Base-by-base conservation (phyloP, 2,329 filamentous ascomycete genomes). In the Nemania serpens region DNA sequence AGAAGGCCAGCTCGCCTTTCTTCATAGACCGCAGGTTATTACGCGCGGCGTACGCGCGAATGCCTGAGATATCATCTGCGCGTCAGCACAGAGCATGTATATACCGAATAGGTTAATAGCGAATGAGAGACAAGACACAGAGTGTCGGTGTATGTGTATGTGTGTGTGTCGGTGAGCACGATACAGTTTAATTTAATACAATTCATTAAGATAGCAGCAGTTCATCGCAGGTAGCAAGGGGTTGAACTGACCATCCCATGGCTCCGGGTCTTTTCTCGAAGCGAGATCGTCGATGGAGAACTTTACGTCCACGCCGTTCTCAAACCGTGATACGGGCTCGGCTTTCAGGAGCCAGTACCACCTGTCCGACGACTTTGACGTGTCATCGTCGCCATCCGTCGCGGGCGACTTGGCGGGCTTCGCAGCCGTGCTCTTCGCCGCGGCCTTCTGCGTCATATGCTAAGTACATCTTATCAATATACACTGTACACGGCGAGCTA, bases 11-110 rank as follows among this genome's bases (percentile, higher is more conserved):
- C 72, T 99, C 95, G 52, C 93, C 93, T 58, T 88, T 87, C 69
- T 91, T 93, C 95, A 99, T 99, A 9, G 87, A 85, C 33, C 91
- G 86, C 78, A 99, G 88, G 73, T 97, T 92, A 71, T 97, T 98
- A 25, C 91, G 87, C 6, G 94, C 94, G 15, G 70, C 71, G 57
- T 75, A 75, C 43, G 73, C 74, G 50, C 74, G 74, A 58, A 75
- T 76, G 10, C 74, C 74, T 76, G 41, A 47, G 48, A 42, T 52
- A 33, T 15, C 20, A 48, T 36, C n/a, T 51, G 22, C 53, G 20
- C 55, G 59, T 71, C 18, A 71, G 63, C 56, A 39, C 58, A 39
- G 47, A 18, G 43, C 46, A 57, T 51, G 47, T 15, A 41, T 61
- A 15, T 49, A 55, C 60, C 39, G 54, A 64, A 66, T 47, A 62